A percentile compares a stretch with the other conserved stretches of the same genome.
phyloP scores from a whole-genome alignment of 2,329 filamentous ascomycete species.

The Xylariaceae sp. region DNA sequence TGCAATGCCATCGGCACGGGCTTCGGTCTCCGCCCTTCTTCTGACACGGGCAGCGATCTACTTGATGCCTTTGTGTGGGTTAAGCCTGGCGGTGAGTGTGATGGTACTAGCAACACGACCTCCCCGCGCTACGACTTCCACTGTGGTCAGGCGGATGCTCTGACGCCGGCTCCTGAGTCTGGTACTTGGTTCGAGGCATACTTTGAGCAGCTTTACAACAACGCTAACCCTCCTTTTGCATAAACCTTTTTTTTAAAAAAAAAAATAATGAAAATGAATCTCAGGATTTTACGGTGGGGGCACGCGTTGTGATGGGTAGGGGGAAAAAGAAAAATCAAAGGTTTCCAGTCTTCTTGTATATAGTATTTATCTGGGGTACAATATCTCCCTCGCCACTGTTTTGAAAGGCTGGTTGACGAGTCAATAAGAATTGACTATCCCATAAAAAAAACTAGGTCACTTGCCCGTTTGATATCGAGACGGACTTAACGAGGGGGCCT shows the following conservation, averaged over 20 bases:
- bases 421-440: no score
- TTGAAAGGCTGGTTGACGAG: no score
- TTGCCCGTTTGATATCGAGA: no score
- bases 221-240: slow-evolving; percentile 49
- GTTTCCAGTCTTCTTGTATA: no score
- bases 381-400: no score
- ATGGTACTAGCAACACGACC: slow-evolving; percentile 37
- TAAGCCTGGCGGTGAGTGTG: slow-evolving; percentile 52
- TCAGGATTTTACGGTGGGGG: no score
- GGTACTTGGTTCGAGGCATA: slow-evolving; percentile 62
- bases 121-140: slow-evolving; percentile 46
- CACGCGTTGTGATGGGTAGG: background rate
- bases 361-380: no score
- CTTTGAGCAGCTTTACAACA: slow-evolving; percentile 51
- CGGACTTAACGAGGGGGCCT: no score
- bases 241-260: slow-evolving; percentile 2
- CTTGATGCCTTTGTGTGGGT: slow-evolving; percentile 59
- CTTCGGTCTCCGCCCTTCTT: slow-evolving; percentile 51
- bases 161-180: slow-evolving; percentile 63
- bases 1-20: slow-evolving; percentile 54
- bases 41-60: slow-evolving; percentile 46
- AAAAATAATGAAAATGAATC: no score
- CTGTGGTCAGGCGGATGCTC: slow-evolving; percentile 48
- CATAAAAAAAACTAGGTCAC: no score
- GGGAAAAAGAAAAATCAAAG: no score